A percentile compares a stretch with the other conserved stretches of the same genome.
Conservation (phyloP, 176 grass and related monocot genomes). For the Olyra latifolia region DNA sequence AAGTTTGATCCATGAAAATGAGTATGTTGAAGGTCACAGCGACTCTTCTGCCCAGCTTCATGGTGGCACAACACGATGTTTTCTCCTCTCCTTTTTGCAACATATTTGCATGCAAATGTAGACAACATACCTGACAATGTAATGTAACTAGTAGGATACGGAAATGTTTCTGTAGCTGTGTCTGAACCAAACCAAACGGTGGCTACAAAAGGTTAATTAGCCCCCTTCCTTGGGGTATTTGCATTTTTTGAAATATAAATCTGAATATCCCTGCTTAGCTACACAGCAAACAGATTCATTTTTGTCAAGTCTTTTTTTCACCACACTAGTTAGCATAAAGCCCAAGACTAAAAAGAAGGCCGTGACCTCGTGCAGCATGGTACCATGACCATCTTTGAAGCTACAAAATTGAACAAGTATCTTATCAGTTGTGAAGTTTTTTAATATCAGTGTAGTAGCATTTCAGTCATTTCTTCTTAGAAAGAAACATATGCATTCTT, state of each 20-base stretch:
- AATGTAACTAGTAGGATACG: not conserved
- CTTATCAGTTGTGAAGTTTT: not conserved
- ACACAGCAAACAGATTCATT: not conserved
- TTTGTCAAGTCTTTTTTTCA: not conserved
- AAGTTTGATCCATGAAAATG: not conserved
- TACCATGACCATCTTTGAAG: not conserved
- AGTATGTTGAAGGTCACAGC: not conserved
- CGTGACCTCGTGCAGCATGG: not conserved
- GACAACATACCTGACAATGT: not conserved
- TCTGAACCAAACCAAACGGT: not conserved
- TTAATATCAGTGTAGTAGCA: not conserved
- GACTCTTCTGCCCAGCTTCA: not conserved
- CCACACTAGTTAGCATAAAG: not conserved
- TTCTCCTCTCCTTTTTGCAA: not conserved
- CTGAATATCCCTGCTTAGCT: not conserved
- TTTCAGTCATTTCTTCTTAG: conserved; percentile 22
- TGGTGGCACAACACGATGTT: not conserved
- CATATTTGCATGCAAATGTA: not conserved
- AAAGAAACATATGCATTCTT: not conserved
- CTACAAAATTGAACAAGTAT: not conserved
- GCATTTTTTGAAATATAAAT: not conserved
- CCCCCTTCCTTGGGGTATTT: no score
- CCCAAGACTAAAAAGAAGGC: not conserved
- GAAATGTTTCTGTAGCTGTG: not conserved
- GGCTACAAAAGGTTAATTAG: not conserved